These are phyloP conservation scores for Cladorrhinum samala DNA, from an alignment of 495 filamentous ascomycete species.

Conservation along the genomic window DNA sequence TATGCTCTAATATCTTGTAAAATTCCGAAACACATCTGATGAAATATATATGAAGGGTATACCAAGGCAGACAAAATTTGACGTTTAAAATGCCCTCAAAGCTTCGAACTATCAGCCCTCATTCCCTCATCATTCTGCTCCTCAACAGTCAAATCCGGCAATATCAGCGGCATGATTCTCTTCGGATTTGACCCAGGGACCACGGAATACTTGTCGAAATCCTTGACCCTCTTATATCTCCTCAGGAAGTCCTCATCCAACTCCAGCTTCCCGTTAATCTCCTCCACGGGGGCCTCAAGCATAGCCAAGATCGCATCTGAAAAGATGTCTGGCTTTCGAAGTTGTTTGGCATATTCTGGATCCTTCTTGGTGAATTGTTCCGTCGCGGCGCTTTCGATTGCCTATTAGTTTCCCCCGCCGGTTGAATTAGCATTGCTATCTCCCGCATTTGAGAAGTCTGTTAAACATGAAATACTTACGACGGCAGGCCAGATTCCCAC, in stretches of 20 bases:
- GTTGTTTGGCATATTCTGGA: conserved; percentile 35
- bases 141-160: conserved; percentile 65
- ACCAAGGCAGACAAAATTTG: too few relatives aligned
- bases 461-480: conserved; percentile 40
- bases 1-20: too few relatives aligned
- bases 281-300: conserved; percentile 51
- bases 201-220: conserved; percentile 70
- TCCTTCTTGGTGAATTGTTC: conserved; percentile 41
- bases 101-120: conserved; percentile 58
- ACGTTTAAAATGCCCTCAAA: too few relatives aligned
- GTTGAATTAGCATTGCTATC: not conserved
- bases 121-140: conserved; percentile 81
- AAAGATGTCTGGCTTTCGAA: conserved; percentile 69
- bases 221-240: conserved; percentile 52
- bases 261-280: conserved; percentile 64
- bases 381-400: conserved; percentile 71
- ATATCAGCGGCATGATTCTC: conserved; percentile 68
- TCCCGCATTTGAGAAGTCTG: not conserved
- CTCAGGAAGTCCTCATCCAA: conserved; percentile 83
- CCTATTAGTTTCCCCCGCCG: conserved; percentile 31
- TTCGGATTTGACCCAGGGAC: conserved; percentile 58
- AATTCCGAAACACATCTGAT: too few relatives aligned
- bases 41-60: too few relatives aligned
- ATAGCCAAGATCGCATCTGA: conserved; percentile 75
- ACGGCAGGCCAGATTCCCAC: conserved; percentile 78